Percentiles rank a stretch among this genome's conserved stretches.
These are phyloP conservation scores for Tetrapyrgos nigripes DNA, from an alignment of 1,284 basidiomycete species.

Conservation along the genomic window DNA sequence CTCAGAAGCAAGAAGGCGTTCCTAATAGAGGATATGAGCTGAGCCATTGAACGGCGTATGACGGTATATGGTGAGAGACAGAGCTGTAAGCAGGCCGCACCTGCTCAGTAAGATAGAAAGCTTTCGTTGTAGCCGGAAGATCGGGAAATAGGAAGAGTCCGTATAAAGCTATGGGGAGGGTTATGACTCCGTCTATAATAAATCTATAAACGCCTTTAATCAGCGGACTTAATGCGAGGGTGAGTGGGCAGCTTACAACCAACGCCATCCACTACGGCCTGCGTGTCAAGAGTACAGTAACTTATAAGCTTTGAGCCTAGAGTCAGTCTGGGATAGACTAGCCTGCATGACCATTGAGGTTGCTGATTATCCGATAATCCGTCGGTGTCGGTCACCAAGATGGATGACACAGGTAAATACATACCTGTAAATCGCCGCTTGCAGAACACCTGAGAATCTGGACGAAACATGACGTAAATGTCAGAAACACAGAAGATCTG, in stretches of 20 bases:
- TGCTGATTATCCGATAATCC: conserved; percentile 37
- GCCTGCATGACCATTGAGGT: conserved; percentile 62
- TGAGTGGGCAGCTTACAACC: conserved; percentile 55
- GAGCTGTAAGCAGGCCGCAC: conserved; percentile 46
- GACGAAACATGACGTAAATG: conserved; percentile 1
- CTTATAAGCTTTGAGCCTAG: too few relatives aligned
- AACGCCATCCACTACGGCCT: conserved; percentile 75
- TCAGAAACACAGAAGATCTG: conserved; percentile 9
- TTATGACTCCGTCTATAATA: conserved; percentile 78
- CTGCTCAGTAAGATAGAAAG: conserved; percentile 67
- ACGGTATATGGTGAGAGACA: conserved; percentile 18
- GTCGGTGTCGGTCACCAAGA: background rate
- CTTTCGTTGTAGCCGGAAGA: conserved; percentile 67
- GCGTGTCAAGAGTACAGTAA: too few relatives aligned
- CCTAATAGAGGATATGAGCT: conserved; percentile 40
- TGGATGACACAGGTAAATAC: background rate
- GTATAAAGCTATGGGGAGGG: conserved; percentile 74
- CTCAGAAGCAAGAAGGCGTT: conserved; percentile 56
- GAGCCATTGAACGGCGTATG: background rate
- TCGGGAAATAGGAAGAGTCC: conserved; percentile 79
- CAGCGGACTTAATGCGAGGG: background rate
- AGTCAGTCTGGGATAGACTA: too few relatives aligned
- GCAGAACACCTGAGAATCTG: conserved; percentile 76
- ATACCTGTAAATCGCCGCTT: conserved; percentile 68
- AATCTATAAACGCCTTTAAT: conserved; percentile 46